phyloP scores from a whole-genome alignment of 1,139 yeast genomes.

The Lodderomyces orthopsilosis region DNA sequence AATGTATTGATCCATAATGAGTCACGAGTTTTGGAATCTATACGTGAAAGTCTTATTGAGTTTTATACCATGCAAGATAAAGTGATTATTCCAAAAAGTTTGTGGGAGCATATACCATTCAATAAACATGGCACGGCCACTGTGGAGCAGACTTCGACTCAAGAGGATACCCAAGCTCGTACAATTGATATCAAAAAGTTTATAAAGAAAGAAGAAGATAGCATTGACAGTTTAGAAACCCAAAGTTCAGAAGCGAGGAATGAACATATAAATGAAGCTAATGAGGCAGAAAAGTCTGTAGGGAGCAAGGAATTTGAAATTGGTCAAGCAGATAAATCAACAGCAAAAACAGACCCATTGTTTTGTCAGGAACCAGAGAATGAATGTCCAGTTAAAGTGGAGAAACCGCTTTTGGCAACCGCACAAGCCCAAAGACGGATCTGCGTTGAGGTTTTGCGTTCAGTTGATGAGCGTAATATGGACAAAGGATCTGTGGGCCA shows the following conservation, averaged over 20 bases:
- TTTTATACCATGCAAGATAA: conserved; percentile 49
- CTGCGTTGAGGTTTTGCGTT: neutral
- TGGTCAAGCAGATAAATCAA: neutral
- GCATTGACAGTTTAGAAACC: neutral
- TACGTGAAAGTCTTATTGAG: conserved; percentile 39
- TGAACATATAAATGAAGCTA: neutral
- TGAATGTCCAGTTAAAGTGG: neutral
- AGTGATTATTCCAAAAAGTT: conserved; percentile 34
- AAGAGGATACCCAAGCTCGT: neutral
- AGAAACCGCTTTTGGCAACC: neutral
- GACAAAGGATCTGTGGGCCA: neutral
- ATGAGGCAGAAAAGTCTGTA: neutral
- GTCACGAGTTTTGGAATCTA: conserved; percentile 46
- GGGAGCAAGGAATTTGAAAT: neutral
- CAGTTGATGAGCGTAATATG: neutral
- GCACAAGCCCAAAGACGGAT: neutral
- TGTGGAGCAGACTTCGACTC: neutral
- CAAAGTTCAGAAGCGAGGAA: neutral
- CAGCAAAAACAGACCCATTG: neutral
- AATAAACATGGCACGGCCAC: neutral
- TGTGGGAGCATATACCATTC: neutral
- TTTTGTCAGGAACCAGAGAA: neutral
- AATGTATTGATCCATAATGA: conserved; percentile 71
- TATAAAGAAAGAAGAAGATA: neutral
- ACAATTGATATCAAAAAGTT: neutral